Evolutionary conservation across 176 grass and related monocot species (phyloP).

Genomic region (Panicum miliaceum): DNA sequence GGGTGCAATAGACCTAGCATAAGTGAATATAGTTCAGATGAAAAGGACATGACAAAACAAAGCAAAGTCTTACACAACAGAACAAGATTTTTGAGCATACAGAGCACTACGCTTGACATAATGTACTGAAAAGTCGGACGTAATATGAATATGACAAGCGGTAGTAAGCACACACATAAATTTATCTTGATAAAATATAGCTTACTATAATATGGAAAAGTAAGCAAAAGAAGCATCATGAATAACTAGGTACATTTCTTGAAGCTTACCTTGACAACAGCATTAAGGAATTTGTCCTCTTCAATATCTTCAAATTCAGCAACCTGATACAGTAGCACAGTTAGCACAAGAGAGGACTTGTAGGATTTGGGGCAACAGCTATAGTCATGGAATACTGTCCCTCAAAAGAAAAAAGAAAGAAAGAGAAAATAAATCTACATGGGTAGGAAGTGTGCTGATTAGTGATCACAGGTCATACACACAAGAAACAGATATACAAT

Average conservation of each 20-base stretch:
- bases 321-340: slow-evolving; percentile 52
- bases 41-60: slow-evolving; percentile 21
- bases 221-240: slow-evolving; percentile 12
- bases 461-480: too few relatives aligned
- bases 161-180: neutral
- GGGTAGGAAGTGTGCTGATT: neutral
- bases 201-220: neutral
- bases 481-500: too few relatives aligned
- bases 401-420: neutral
- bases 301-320: slow-evolving; percentile 66
- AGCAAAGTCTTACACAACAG: slow-evolving; percentile 21
- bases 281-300: slow-evolving; percentile 85
- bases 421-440: neutral
- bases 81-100: slow-evolving; percentile 21
- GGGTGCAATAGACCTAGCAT: slow-evolving; percentile 88
- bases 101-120: slow-evolving; percentile 28
- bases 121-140: neutral
- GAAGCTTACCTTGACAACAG: slow-evolving; percentile 84
- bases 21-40: slow-evolving; percentile 37
- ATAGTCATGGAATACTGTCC: neutral
- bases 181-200: neutral
- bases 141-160: slow-evolving; percentile 28
- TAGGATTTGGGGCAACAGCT: neutral
- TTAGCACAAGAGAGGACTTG: slow-evolving; percentile 16
- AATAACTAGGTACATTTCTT: neutral